phyloP scores from a whole-genome alignment of 2,329 filamentous ascomycete species.

The Penicillium sp. region DNA sequence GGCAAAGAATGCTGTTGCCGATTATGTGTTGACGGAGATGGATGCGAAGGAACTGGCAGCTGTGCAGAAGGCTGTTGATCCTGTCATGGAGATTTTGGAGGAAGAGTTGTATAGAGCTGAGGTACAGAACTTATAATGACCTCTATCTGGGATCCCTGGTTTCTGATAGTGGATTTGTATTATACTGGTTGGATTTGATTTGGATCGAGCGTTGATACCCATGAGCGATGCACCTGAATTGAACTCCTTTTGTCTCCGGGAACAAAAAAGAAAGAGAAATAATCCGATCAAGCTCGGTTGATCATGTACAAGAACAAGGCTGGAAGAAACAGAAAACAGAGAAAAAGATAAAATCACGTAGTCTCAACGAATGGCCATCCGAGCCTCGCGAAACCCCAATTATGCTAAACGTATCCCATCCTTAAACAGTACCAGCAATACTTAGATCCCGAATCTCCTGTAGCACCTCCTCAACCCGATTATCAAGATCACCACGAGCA shows the following conservation, averaged over 20 bases:
- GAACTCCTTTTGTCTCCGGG: background rate
- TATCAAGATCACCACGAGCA: constrained; percentile 87
- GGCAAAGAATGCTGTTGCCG: constrained; percentile 65
- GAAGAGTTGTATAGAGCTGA: constrained; percentile 41
- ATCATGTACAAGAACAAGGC: constrained; percentile 17
- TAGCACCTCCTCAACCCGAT: constrained; percentile 87
- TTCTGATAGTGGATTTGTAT: background rate
- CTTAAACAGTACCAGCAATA: constrained; percentile 71
- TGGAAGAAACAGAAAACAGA: constrained; percentile 6
- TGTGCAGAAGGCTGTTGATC: constrained; percentile 50
- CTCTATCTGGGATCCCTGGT: background rate
- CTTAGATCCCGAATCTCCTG: constrained; percentile 97
- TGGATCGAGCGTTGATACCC: constrained; percentile 7
- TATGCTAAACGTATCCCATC: background rate
- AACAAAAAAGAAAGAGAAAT: background rate
- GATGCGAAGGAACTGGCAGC: constrained; percentile 50
- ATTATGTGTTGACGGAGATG: constrained; percentile 75
- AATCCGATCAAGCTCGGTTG: background rate
- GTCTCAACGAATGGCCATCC: background rate
- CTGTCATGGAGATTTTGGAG: constrained; percentile 55
- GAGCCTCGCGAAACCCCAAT: background rate
- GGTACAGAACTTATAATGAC: constrained; percentile 20
- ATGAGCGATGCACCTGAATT: background rate
- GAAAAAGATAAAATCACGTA: background rate
- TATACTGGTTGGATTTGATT: constrained; percentile 3